These are phyloP conservation scores for Phialocephala subalpina DNA, from an alignment of 2,329 filamentous ascomycete genomes.

Conservation along the genomic window DNA sequence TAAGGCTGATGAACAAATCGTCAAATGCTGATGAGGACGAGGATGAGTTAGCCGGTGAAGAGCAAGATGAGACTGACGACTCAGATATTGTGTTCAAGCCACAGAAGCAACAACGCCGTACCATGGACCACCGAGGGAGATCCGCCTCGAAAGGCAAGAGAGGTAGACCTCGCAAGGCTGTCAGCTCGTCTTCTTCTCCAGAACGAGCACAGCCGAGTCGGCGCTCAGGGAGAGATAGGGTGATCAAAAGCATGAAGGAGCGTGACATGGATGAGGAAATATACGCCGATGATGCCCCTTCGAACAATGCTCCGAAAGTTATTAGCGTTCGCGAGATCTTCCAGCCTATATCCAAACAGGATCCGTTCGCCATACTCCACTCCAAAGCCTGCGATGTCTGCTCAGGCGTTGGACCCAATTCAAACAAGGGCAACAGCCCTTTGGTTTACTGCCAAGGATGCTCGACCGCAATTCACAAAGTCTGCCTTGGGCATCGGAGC, in stretches of 20 bases:
- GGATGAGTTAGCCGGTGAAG: slow-evolving; percentile 37
- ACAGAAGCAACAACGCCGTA: slow-evolving; percentile 46
- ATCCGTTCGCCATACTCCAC: slow-evolving; percentile 76
- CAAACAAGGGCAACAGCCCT: slow-evolving; percentile 63
- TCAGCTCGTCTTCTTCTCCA: slow-evolving; percentile 29
- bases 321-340: slow-evolving; percentile 79
- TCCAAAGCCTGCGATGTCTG: slow-evolving; percentile 78
- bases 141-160: slow-evolving; percentile 19
- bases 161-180: slow-evolving; percentile 21
- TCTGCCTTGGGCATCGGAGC: slow-evolving; percentile 78
- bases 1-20: slow-evolving; percentile 18
- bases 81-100: slow-evolving; percentile 55
- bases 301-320: slow-evolving; percentile 58
- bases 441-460: slow-evolving; percentile 94
- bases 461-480: slow-evolving; percentile 81
- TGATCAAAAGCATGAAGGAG: slow-evolving; percentile 53
- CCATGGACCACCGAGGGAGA: slow-evolving; percentile 15
- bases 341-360: slow-evolving; percentile 63
- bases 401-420: slow-evolving; percentile 57
- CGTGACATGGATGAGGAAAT: slow-evolving; percentile 58
- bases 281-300: slow-evolving; percentile 57
- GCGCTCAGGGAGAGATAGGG: slow-evolving; percentile 45
- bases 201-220: slow-evolving; percentile 40
- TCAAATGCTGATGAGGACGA: slow-evolving; percentile 28
- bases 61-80: slow-evolving; percentile 51